Evolutionary conservation across 805 yeast species (phyloP), one percentile per base, ranked within the genome.

Genomic region (Zygotorulaspora danielsina): DNA sequence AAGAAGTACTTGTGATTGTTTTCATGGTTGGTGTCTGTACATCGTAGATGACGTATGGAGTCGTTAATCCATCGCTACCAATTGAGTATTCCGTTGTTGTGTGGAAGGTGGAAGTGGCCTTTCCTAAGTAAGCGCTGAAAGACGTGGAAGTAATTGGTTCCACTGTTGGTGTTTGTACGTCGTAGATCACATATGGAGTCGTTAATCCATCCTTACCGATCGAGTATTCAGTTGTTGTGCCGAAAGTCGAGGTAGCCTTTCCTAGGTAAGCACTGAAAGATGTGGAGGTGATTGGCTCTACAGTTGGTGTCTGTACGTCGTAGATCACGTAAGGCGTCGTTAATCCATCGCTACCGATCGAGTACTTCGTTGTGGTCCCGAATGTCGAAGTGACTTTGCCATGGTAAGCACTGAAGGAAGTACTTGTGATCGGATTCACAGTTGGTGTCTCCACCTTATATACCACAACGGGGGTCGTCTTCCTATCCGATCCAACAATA

Each of bases 391-490:
- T 36, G 18, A 11, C 16, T 2, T 15, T 36, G 13, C 36, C 36
- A n/a, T 5, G 3, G 26, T 32, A 32, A 6, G 16, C 36, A n/a
- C 46, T 42, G 34, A 20, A 36, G 5, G 32, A 21, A 2, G 39
- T 36, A 10, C 13, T 5, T 20, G 15, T n/a, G 20, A 19, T 30
- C 18, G 38, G 15, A 7, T 35, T 7, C 6, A 29, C 25, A 26
- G 44, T 35, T 2, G 44, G 34, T 20, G 52, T 42, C 11, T 45
- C 40, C 8, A 48, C 52, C 11, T 41, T 36, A 32, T 25, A 31
- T 24, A 45, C 37, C 9, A 42, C 34, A 25, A 41, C 44, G 11
- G 47, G 41, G 8, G 47, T 43, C 2, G 45, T 32, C 13, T n/a
- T n/a, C 9, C 41, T 22, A 19, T 32, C 25, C 10, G 50, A 13